Evolutionary conservation across 495 filamentous ascomycete genomes (phyloP).

Genomic region (Stereocaulon alpinum): DNA sequence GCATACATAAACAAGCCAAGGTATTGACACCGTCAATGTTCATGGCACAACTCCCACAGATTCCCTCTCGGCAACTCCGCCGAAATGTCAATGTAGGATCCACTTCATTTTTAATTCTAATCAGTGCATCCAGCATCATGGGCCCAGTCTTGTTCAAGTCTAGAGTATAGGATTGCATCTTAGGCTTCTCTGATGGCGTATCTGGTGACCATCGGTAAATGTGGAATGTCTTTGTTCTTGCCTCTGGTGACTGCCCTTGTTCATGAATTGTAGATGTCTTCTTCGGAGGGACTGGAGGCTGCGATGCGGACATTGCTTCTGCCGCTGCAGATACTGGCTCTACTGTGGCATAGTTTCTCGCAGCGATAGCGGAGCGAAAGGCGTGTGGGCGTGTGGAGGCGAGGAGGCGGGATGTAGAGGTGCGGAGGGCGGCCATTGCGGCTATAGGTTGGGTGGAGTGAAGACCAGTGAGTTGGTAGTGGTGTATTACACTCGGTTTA

Average conservation of each 20-base stretch:
- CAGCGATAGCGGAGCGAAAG: conserved; percentile 38
- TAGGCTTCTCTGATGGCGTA: conserved; percentile 76
- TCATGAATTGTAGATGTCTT: conserved; percentile 47
- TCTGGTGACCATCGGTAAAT: conserved; percentile 99
- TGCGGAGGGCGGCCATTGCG: conserved; percentile 72
- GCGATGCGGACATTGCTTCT: conserved; percentile 27
- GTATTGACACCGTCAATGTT: conserved; percentile 98
- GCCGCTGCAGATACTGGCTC: conserved; percentile 33
- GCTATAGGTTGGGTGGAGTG: not conserved
- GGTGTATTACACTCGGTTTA: not conserved
- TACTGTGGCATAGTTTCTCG: conserved; percentile 43
- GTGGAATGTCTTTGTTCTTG: conserved; percentile 87
- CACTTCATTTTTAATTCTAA: conserved; percentile 97
- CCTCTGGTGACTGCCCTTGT: conserved; percentile 40
- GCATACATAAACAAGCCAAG: conserved; percentile 92
- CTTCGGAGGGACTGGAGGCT: conserved; percentile 30
- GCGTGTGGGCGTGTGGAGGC: conserved; percentile 45
- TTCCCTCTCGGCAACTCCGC: conserved; percentile 90
- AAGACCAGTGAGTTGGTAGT: not conserved
- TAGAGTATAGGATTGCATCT: conserved; percentile 87
- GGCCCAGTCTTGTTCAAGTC: conserved; percentile 98
- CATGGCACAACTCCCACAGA: conserved; percentile 98
- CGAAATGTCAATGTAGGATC: conserved; percentile 96
- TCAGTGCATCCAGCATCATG: conserved; percentile 94
- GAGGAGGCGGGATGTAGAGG: conserved; percentile 52